Base-by-base conservation (phyloP, 148 eudicot species). In the Diospyros lotus region DNA sequence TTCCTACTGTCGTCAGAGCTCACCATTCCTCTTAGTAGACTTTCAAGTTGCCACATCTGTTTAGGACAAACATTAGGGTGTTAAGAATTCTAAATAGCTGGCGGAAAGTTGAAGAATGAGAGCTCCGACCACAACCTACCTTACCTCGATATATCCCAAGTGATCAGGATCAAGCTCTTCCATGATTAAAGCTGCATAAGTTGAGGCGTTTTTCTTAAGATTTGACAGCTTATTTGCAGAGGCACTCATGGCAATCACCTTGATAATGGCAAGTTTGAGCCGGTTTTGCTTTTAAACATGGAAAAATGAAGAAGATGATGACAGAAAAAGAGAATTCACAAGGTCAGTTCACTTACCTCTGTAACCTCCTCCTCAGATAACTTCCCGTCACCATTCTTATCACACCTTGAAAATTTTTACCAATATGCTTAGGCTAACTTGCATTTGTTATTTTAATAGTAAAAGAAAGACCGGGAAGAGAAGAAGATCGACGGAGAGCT, bases 31-130 rank as follows among this genome's bases (percentile, higher is more conserved):
- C 88, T 86, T 61, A 96, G 82, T 66, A 96, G 76, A 48, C 93
- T 84, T 82, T 96, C 97, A 51, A 96, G 98, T 87, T 93, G 98
- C 99, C 99, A 93, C 80, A 96, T 80, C 99, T 95, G 89, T 74
- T 63, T 52, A 44, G 43, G 41, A 6, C 17, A 3, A 48, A 40
- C 45, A 45, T 42, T 6, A 17, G 11, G 42, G 4, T 12, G 7
- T 5, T 28, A 69, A 63, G 1, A 4, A 9, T 15, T 3, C 60
- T 10, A 56, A 15, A 15, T 8, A 71, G 38, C 17, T 6, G n/a
- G 12, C 3, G 38, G 3, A 48, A 38, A 14, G 8, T 18, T 1
- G 13, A 46, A 46, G 15, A 17, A 13, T 17, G 6, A 75, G 46
- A 68, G 50, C 1, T n/a, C 41, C 9, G 4, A 17, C 14, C 2